These are phyloP conservation scores for Amanita rubescens DNA, from an alignment of 768 basidiomycete species.

Conservation along the genomic window DNA sequence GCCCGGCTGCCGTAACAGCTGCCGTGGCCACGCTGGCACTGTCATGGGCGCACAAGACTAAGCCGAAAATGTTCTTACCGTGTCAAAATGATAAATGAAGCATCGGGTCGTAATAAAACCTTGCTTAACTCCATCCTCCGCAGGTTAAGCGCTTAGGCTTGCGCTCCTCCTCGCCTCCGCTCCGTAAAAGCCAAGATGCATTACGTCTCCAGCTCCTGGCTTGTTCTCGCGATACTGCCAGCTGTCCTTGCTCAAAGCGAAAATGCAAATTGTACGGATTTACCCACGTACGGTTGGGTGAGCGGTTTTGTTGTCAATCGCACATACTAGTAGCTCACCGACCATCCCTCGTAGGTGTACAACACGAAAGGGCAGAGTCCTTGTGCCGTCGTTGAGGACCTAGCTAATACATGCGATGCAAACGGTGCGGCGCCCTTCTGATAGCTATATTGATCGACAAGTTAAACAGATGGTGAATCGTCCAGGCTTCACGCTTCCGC, in stretches of 20 bases:
- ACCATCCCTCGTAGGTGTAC: not conserved
- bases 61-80: no score
- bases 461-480: not conserved
- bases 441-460: no score
- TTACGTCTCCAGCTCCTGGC: not conserved
- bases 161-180: not conserved
- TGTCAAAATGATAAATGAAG: no score
- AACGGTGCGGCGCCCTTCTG: not conserved
- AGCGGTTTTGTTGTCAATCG: not conserved
- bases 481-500: slow-evolving; percentile 1
- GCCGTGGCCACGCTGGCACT: no score
- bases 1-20: no score
- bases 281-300: not conserved
- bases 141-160: no score
- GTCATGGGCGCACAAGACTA: no score
- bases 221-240: not conserved
- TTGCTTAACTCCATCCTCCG: no score
- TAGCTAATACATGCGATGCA: not conserved
- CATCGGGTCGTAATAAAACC: no score
- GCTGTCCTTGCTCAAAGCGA: not conserved
- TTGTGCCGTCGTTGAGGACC: not conserved
- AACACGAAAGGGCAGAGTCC: slow-evolving; percentile 1
- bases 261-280: not conserved
- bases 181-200: not conserved
- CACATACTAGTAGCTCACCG: no score